Evolutionary conservation across 495 filamentous ascomycete genomes (phyloP).

Genomic region (Thermochaetoides thermophila): DNA sequence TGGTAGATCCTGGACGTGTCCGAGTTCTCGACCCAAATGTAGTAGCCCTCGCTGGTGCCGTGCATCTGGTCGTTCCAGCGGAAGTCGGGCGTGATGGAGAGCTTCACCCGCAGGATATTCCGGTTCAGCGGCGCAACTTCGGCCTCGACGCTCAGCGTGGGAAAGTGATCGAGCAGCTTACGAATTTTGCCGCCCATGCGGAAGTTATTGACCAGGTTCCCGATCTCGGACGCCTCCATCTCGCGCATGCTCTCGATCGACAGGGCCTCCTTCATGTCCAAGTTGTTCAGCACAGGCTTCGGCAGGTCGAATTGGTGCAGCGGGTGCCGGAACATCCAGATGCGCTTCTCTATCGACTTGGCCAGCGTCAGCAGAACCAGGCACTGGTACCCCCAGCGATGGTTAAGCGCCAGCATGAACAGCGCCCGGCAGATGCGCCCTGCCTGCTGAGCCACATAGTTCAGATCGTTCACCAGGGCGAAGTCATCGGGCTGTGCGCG

Average conservation of each 20-base stretch:
- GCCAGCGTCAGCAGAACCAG: constrained; percentile 76
- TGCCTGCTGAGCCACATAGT: constrained; percentile 91
- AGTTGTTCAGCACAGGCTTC: constrained; percentile 61
- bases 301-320: constrained; percentile 91
- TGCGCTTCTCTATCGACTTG: constrained; percentile 88
- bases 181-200: constrained; percentile 68
- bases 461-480: constrained; percentile 74
- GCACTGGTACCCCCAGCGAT: constrained; percentile 89
- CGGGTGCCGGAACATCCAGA: constrained; percentile 91
- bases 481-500: constrained; percentile 78
- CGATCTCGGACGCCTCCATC: constrained; percentile 86
- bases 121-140: constrained; percentile 94
- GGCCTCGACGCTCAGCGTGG: constrained; percentile 73
- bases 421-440: constrained; percentile 86
- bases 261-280: constrained; percentile 60
- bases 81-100: constrained; percentile 80
- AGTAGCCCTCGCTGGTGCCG: constrained; percentile 88
- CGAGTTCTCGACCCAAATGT: constrained; percentile 98
- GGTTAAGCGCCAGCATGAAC: constrained; percentile 93
- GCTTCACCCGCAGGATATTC: constrained; percentile 77
- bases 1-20: constrained; percentile 97
- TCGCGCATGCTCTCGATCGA: constrained; percentile 74
- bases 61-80: constrained; percentile 92
- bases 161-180: constrained; percentile 79
- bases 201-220: constrained; percentile 78